Evolutionary conservation across 495 filamentous ascomycete genomes (phyloP), one percentile per base, ranked within the genome.

Genomic region (Entonaema liquescens): DNA sequence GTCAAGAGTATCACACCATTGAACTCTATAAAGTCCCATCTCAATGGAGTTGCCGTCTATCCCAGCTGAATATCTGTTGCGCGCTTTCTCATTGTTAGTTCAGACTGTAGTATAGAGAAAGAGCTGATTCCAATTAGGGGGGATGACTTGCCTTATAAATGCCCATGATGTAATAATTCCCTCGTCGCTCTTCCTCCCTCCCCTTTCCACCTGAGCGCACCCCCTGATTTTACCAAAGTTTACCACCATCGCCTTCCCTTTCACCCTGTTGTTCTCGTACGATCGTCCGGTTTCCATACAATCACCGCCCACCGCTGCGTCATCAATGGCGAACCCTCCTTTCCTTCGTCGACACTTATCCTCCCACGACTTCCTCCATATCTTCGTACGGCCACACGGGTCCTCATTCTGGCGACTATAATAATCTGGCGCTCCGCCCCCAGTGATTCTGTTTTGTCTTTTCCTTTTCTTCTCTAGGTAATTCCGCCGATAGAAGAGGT

Each of bases 381-480:
- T 33, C 13, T 7, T 17, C 40, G 28, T 29, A 2, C 17, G 6
- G 42, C 42, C 42, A 1, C 59, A 35, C 1, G 29, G 59, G 42
- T 36, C 23, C 59, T 31, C 40, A 8, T 35, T 50, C 7, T 8
- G 13, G n/a, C 13, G 3, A 13, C n/a, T 61, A 61, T 61, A 61
- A 35, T 35, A 33, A 47, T 13, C 13, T 8, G 19, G 25, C n/a
- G n/a, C 19, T 55, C 49, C 35, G 26, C 61, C 50, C 25, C 29
- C 11, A 26, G n/a, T n/a, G n/a, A 28, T 64, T 38, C 23, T 28
- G 42, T 31, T 31, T 64, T 42, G 21, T 40, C 50, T 50, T 55
- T 55, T 54, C 33, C 50, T 55, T 50, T 25, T 62, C 42, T 52
- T 28, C 35, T 36, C 26, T 19, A 31, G 11, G 0, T 1, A 35